These are phyloP conservation scores for Mucor racemosus DNA, from an alignment of 371 early-diverging fungal species.

Conservation along the genomic window DNA sequence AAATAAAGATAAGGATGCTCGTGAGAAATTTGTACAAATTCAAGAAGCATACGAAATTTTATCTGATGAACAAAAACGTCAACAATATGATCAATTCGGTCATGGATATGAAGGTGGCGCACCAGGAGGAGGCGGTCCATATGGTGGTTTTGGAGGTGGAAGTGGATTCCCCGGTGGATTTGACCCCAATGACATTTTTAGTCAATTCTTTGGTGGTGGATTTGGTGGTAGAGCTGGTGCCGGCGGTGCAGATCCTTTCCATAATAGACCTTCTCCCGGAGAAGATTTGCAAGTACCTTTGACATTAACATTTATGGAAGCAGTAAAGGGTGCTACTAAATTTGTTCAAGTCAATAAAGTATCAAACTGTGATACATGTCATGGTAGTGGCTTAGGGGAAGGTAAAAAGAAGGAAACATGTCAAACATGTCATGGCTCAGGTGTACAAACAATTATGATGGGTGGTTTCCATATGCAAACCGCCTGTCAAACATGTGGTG, in stretches of 20 bases:
- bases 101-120: conserved; percentile 39
- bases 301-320: conserved; percentile 85
- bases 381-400: conserved; percentile 77
- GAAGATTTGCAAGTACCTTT: conserved; percentile 58
- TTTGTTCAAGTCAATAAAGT: conserved; percentile 65
- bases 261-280: conserved; percentile 33
- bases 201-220: conserved; percentile 72
- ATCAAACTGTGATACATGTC: conserved; percentile 73
- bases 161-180: conserved; percentile 62
- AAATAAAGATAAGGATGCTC: conserved; percentile 85
- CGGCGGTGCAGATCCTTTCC: conserved; percentile 30
- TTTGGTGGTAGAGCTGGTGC: conserved; percentile 51
- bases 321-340: conserved; percentile 78
- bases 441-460: conserved; percentile 69
- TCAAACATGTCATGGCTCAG: conserved; percentile 78
- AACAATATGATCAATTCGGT: conserved; percentile 89
- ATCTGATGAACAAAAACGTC: conserved; percentile 87
- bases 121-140: background rate
- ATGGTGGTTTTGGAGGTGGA: conserved; percentile 19
- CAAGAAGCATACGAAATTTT: conserved; percentile 96
- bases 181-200: conserved; percentile 67
- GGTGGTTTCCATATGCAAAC: conserved; percentile 82
- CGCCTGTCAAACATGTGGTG: conserved; percentile 80
- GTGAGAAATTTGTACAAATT: conserved; percentile 93
- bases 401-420: conserved; percentile 76